phyloP scores from a whole-genome alignment of 805 yeast species.

The Wickerhamomyces bovis region DNA sequence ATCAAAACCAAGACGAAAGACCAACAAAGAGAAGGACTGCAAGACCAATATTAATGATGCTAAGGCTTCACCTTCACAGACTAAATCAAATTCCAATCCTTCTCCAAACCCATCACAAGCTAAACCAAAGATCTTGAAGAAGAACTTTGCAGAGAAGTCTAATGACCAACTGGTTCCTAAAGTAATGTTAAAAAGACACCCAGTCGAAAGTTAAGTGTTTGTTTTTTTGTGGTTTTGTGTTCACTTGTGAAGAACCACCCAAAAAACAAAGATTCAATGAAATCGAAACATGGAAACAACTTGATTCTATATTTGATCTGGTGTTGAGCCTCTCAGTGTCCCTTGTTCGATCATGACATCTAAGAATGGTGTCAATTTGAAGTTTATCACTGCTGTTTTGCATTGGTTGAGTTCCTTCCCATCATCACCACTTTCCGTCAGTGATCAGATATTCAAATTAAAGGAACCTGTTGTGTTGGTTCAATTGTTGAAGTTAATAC shows the following conservation, averaged over 20 bases:
- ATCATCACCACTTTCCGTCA: background rate
- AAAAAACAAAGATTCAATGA: no score
- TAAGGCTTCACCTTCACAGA: background rate
- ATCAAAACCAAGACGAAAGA: background rate
- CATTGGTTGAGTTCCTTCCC: conserved; percentile 6
- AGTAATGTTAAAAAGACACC: background rate
- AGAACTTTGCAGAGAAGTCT: background rate
- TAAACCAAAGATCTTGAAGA: conserved; percentile 5
- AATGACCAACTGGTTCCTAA: background rate
- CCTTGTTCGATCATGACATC: background rate
- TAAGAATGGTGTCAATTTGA: background rate
- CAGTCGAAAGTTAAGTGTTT: background rate
- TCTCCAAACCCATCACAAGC: background rate
- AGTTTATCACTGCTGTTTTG: conserved; percentile 3
- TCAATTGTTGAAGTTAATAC: background rate
- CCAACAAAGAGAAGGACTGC: background rate
- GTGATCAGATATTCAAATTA: background rate
- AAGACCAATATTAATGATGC: background rate
- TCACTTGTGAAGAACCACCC: background rate
- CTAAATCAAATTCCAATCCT: background rate
- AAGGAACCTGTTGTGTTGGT: background rate
- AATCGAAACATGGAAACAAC: background rate
- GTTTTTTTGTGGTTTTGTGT: background rate
- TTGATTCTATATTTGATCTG: no score
- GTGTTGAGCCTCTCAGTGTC: no score